Percentiles rank a stretch among this genome's conserved stretches.
phyloP scores from a whole-genome alignment of 305 asterid species.

The Lippia alba region DNA sequence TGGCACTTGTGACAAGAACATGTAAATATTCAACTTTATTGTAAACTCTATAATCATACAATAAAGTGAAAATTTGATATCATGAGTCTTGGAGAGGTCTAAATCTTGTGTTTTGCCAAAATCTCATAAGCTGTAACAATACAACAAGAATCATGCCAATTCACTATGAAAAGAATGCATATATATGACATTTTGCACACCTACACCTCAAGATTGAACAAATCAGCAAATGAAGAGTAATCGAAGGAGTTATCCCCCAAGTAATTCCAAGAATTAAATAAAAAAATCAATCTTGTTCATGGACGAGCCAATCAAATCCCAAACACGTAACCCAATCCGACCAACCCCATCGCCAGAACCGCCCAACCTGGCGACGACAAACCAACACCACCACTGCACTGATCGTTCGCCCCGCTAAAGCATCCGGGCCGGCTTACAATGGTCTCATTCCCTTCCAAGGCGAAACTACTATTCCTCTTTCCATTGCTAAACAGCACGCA shows the following conservation, averaged over 20 bases:
- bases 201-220: slow-evolving; percentile 35
- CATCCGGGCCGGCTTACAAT: slow-evolving; percentile 80
- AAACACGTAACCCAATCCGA: slow-evolving; percentile 43
- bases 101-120: too few relatives aligned
- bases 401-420: slow-evolving; percentile 83
- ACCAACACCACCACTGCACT: slow-evolving; percentile 47
- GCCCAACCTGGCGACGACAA: slow-evolving; percentile 43
- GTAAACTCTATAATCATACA: too few relatives aligned
- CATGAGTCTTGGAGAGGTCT: too few relatives aligned
- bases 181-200: slow-evolving; percentile 19
- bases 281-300: not conserved
- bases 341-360: slow-evolving; percentile 45
- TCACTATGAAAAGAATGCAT: slow-evolving; percentile 1
- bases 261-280: slow-evolving; percentile 19
- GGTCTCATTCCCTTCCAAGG: slow-evolving; percentile 56
- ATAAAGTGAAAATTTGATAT: too few relatives aligned
- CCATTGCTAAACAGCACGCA: slow-evolving; percentile 86
- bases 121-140: not conserved
- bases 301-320: slow-evolving; percentile 34
- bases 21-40: too few relatives aligned
- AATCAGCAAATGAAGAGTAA: slow-evolving; percentile 29
- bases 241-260: slow-evolving; percentile 23
- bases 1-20: too few relatives aligned
- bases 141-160: not conserved
- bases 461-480: slow-evolving; percentile 63